Evolutionary conservation across 306 rosid species (phyloP).

Genomic region (Prosopis cineraria): DNA sequence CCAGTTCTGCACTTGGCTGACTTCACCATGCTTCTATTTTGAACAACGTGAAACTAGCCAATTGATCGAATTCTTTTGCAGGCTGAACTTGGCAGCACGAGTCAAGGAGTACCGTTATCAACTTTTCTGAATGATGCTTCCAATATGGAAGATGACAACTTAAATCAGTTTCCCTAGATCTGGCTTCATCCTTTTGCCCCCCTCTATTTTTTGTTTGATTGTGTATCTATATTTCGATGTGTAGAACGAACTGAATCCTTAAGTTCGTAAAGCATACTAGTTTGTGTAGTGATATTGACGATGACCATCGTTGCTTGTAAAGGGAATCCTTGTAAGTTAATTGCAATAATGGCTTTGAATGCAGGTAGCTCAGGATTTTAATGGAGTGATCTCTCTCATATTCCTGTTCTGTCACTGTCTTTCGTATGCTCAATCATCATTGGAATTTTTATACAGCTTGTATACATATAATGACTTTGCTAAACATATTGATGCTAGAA

Average conservation of each 20-base stretch:
- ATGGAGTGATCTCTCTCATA: background rate
- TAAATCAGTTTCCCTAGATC: slow-evolving; percentile 41
- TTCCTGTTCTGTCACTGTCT: background rate
- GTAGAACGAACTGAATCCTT: slow-evolving; percentile 30
- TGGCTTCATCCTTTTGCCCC: background rate
- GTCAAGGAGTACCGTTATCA: slow-evolving; percentile 40
- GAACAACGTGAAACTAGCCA: slow-evolving; percentile 12
- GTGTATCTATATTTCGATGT: slow-evolving; percentile 16
- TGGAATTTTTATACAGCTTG: too few species aligned
- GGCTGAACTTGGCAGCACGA: slow-evolving; percentile 58
- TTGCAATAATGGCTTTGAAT: slow-evolving; percentile 26
- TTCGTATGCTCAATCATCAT: too few species aligned
- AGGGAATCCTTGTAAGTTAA: slow-evolving; percentile 16
- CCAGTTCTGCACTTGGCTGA: background rate
- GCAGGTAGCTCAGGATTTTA: slow-evolving; percentile 2
- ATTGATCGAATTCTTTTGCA: slow-evolving; percentile 40
- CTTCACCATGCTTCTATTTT: slow-evolving; percentile 20
- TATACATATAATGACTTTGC: too few species aligned
- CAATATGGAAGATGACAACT: slow-evolving; percentile 49
- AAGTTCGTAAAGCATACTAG: slow-evolving; percentile 31
- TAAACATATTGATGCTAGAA: too few species aligned
- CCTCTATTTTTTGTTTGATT: background rate
- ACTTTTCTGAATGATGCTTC: slow-evolving; percentile 32
- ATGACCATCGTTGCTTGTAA: background rate
- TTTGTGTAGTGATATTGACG: slow-evolving; percentile 31